Conservation (phyloP, 768 basidiomycete species). For the Epithele typhae region DNA sequence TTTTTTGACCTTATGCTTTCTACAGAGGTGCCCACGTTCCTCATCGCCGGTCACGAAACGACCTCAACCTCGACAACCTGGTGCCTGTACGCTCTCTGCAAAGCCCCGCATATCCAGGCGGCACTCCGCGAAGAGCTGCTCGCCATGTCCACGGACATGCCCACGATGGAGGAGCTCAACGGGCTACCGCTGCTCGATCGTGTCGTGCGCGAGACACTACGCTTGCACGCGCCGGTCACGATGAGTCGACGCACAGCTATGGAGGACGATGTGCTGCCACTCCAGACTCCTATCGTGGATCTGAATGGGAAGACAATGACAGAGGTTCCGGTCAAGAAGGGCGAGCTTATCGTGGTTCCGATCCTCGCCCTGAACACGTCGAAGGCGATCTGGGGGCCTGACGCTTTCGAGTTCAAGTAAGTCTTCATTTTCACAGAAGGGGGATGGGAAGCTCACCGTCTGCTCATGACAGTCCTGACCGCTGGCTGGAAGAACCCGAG, state of each 20-base stretch:
- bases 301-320: constrained; percentile 16
- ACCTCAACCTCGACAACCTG: constrained; percentile 35
- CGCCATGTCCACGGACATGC: constrained; percentile 38
- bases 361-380: constrained; percentile 50
- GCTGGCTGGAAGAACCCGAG: constrained; percentile 51
- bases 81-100: constrained; percentile 36
- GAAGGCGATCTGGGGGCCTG: constrained; percentile 56
- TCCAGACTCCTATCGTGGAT: constrained; percentile 29
- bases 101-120: constrained; percentile 32
- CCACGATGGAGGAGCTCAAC: constrained; percentile 67
- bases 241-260: constrained; percentile 43
- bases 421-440: constrained; percentile 19
- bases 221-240: constrained; percentile 51
- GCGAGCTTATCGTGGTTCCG: constrained; percentile 39
- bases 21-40: constrained; percentile 20
- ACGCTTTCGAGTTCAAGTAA: constrained; percentile 51
- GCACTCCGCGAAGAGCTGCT: constrained; percentile 38
- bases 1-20: background rate
- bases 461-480: constrained; percentile 37
- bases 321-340: constrained; percentile 21
- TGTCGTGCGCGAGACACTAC: constrained; percentile 56
- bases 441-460: no score
- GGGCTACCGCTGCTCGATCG: constrained; percentile 65
- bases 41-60: constrained; percentile 40
- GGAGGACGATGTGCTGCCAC: constrained; percentile 49